A percentile compares a stretch with the other conserved stretches of the same genome.
Conservation (phyloP, 177 flowering plant genomes). For the Vitis hybrid region DNA sequence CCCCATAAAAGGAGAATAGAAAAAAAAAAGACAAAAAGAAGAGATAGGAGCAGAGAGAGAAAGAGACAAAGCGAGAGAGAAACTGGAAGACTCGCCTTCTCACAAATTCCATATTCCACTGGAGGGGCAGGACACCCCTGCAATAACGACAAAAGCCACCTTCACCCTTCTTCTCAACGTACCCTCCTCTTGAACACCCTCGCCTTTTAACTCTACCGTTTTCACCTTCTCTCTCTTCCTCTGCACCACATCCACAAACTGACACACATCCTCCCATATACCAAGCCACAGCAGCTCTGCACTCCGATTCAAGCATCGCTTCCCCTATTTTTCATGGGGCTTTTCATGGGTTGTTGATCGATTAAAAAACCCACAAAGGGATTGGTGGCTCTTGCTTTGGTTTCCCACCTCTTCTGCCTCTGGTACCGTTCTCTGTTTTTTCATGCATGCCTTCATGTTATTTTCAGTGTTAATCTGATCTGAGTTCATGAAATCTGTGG, state of each 20-base stretch:
- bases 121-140: conserved; percentile 15
- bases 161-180: conserved; percentile 30
- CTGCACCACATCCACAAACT: neutral
- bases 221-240: neutral
- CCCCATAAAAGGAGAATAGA: conserved; percentile 17
- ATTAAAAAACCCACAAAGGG: conserved; percentile 45
- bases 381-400: conserved; percentile 20
- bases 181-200: neutral
- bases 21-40: neutral
- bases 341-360: conserved; percentile 26
- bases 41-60: neutral
- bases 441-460: neutral
- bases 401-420: conserved; percentile 15
- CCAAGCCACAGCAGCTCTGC: neutral
- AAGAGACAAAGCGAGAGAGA: neutral
- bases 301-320: conserved; percentile 1
- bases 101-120: conserved; percentile 39
- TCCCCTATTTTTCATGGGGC: conserved; percentile 9
- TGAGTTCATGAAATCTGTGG: neutral
- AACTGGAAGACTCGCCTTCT: conserved; percentile 13
- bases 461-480: conserved; percentile 2
- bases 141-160: conserved; percentile 27
- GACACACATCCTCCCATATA: too few relatives aligned
- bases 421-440: conserved; percentile 1
- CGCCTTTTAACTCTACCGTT: conserved; percentile 4